Base-by-base conservation (phyloP, 2,329 filamentous ascomycete species). In the Monilinia vaccinii-corymbosi region DNA sequence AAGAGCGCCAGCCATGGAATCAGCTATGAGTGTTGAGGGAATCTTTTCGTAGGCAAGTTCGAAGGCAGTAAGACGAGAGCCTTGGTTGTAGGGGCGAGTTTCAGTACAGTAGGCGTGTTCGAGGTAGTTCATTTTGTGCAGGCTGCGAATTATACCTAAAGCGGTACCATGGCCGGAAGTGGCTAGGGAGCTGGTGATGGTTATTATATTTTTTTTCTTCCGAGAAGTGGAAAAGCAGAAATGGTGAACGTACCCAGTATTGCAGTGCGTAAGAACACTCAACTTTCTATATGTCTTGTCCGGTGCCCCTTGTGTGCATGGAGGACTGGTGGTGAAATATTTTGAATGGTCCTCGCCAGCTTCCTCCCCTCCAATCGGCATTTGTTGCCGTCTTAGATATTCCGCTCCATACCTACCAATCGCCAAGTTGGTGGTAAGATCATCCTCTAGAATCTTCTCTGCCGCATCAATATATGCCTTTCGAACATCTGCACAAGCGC, bases 141-240 rank as follows among this genome's bases (percentile, higher is more conserved):
- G 79, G 5, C 89, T 90, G 60, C 94, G 89, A 67, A 99, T 91
- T 55, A 99, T 94, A 25, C 94, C 94, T 3, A 99, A 79, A 0
- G 94, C 94, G 13, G 94, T 99, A 56, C 94, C 94, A 71, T 97
- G 96, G n/a, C 94, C 94, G 18, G 94, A 96, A 1, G 94, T 99
- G 31, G 94, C 94, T 38, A 99, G 85, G 23, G 93, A 97, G 32
- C 86, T 88, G 62, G 36, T 8, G 18, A 53, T 42, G 52, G 60
- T 59, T 38, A 67, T 55, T 65, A 47, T 38, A 10, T 23, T 32
- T 14, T 23, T 23, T 6, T 28, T 18, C 31, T 32, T 38, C 25
- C 8, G n/a, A 40, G 14, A 40, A 7, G 13, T 7, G 4, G 2
- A n/a, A 50, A 45, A 23, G 3, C 4, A 28, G 32, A 45, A 34